phyloP scores from a whole-genome alignment of 805 yeast species.

The Ogataea neopini region DNA sequence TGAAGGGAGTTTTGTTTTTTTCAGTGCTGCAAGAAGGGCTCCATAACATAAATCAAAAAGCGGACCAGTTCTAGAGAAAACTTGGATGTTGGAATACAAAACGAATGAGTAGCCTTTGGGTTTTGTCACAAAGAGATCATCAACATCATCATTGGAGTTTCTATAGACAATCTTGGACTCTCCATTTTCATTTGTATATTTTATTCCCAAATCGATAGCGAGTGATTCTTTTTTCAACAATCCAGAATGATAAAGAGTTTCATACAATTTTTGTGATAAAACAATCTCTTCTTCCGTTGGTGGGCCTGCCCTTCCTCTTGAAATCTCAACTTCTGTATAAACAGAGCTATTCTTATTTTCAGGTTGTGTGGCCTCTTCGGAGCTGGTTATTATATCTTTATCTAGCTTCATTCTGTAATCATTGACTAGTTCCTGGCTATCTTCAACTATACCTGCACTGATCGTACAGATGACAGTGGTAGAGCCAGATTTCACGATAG shows the following conservation, averaged over 20 bases:
- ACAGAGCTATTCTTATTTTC: slow-evolving; percentile 42
- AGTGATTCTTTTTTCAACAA: slow-evolving; percentile 52
- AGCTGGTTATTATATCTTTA: slow-evolving; percentile 35
- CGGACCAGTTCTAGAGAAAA: slow-evolving; percentile 82
- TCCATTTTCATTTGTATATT: slow-evolving; percentile 54
- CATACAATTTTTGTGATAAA: slow-evolving; percentile 63
- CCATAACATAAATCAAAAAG: slow-evolving; percentile 75
- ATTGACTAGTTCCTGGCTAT: slow-evolving; percentile 43
- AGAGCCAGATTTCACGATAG: slow-evolving; percentile 68
- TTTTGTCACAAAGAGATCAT: slow-evolving; percentile 32
- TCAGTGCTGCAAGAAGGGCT: slow-evolving; percentile 63
- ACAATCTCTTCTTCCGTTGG: slow-evolving; percentile 87
- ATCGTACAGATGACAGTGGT: slow-evolving; percentile 73
- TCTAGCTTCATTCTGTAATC: slow-evolving; percentile 43
- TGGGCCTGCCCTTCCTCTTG: slow-evolving; percentile 74
- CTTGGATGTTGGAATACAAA: slow-evolving; percentile 70
- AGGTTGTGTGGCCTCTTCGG: slow-evolving; percentile 15
- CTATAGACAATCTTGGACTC: slow-evolving; percentile 47
- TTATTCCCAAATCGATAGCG: slow-evolving; percentile 52
- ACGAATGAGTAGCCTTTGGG: slow-evolving; percentile 53
- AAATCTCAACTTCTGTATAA: slow-evolving; percentile 75
- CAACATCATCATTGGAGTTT: slow-evolving; percentile 31
- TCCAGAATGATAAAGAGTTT: slow-evolving; percentile 57
- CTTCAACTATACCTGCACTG: slow-evolving; percentile 66
- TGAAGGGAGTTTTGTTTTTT: slow-evolving; percentile 60